These are phyloP conservation scores for Coemansia sp. DNA, from an alignment of 192 early-diverging fungal genomes.

Conservation along the genomic window DNA sequence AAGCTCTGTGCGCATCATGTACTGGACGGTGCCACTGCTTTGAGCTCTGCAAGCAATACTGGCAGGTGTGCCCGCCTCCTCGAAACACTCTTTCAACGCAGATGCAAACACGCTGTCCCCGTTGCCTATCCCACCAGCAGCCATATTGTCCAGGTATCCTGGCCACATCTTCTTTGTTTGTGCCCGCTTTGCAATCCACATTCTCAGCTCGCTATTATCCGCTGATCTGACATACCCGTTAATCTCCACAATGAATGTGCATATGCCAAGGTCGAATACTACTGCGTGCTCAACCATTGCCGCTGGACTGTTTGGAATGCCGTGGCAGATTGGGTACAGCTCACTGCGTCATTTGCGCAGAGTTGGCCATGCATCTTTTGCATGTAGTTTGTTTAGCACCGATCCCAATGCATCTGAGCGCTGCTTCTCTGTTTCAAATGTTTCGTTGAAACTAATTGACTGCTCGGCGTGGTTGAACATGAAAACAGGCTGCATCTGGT, in stretches of 20 bases:
- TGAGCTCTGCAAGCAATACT: slow-evolving; percentile 56
- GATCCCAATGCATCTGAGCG: slow-evolving; percentile 17
- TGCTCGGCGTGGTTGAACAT: slow-evolving; percentile 4
- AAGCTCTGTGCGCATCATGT: slow-evolving; percentile 61
- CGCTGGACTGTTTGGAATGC: slow-evolving; percentile 16
- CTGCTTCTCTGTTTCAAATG: neutral
- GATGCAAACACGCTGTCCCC: slow-evolving; percentile 57
- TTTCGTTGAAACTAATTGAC: slow-evolving; percentile 10
- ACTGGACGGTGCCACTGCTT: slow-evolving; percentile 67
- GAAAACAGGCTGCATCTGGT: slow-evolving; percentile 6
- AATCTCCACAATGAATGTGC: slow-evolving; percentile 86
- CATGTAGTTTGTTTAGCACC: slow-evolving; percentile 19
- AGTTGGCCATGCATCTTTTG: slow-evolving; percentile 16
- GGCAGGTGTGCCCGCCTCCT: slow-evolving; percentile 77
- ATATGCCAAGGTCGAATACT: slow-evolving; percentile 75
- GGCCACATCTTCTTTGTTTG: slow-evolving; percentile 85
- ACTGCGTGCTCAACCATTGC: slow-evolving; percentile 80
- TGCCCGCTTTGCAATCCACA: slow-evolving; percentile 89
- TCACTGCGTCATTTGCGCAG: slow-evolving; percentile 76
- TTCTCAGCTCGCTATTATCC: slow-evolving; percentile 51
- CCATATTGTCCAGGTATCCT: slow-evolving; percentile 73
- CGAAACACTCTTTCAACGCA: slow-evolving; percentile 83
- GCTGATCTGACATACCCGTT: slow-evolving; percentile 66
- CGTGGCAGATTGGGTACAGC: slow-evolving; percentile 77
- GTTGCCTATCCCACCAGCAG: slow-evolving; percentile 76